Conservation (phyloP, 257 asterid genomes). For the Haberlea rhodopensis region DNA sequence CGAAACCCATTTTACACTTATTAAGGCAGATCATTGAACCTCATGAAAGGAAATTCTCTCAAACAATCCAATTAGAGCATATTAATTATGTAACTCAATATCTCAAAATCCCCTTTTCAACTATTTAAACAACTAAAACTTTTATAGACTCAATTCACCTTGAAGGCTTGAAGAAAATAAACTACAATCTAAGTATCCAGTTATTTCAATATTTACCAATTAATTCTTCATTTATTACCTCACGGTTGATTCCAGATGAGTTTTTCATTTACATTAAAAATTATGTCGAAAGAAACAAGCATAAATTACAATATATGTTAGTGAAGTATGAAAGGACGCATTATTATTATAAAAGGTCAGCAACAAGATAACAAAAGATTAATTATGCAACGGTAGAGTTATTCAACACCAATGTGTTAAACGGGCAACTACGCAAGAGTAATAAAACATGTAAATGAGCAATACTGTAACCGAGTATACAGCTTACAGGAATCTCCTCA, state of each 20-base stretch:
- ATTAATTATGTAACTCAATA: neutral
- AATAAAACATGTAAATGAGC: too few relatives aligned
- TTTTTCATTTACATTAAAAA: neutral
- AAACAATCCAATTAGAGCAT: neutral
- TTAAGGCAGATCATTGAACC: neutral
- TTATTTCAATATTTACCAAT: neutral
- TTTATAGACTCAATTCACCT: neutral
- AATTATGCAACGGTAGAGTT: neutral
- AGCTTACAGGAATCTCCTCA: constrained; percentile 92
- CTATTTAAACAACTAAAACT: neutral
- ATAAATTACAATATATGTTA: too few relatives aligned
- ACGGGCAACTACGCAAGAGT: neutral
- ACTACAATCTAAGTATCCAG: neutral
- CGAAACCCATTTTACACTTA: neutral
- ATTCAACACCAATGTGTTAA: neutral
- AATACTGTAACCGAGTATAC: constrained; percentile 15
- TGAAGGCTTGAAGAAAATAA: neutral
- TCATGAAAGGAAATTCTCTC: neutral
- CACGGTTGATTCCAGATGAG: neutral
- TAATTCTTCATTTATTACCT: neutral
- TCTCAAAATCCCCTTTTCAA: neutral
- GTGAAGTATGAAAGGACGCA: neutral
- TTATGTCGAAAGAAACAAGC: too few relatives aligned
- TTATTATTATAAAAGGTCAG: neutral
- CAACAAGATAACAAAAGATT: neutral